Conservation (phyloP, 2,329 filamentous ascomycete species). For the Colletotrichum chlorophyti region DNA sequence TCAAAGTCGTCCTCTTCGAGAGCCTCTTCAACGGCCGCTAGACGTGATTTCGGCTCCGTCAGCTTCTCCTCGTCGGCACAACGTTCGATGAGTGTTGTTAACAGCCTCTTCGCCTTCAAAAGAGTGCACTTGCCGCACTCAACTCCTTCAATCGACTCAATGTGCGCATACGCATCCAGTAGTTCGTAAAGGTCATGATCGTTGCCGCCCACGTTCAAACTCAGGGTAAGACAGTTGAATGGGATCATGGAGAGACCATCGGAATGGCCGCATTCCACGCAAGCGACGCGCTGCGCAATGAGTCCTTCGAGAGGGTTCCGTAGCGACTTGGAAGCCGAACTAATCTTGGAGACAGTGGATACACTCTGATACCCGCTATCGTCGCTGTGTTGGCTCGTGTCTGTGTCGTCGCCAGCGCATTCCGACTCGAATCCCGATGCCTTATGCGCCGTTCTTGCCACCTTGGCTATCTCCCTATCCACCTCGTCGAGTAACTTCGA, state of each 20-base stretch:
- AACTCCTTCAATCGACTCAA: conserved; percentile 88
- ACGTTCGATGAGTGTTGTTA: conserved; percentile 54
- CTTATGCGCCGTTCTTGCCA: conserved; percentile 40
- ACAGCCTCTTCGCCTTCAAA: conserved; percentile 57
- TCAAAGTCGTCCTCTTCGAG: conserved; percentile 83
- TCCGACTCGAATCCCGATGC: conserved; percentile 49
- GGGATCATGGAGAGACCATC: conserved; percentile 90
- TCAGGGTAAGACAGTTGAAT: conserved; percentile 92
- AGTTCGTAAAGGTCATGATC: conserved; percentile 79
- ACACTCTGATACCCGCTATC: conserved; percentile 64
- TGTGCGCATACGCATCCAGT: conserved; percentile 81
- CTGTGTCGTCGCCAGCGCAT: conserved; percentile 47
- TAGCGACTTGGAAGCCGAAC: conserved; percentile 40
- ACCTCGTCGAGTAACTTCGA: conserved; percentile 87
- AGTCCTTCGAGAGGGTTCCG: conserved; percentile 88
- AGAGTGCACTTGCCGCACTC: conserved; percentile 93
- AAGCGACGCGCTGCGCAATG: conserved; percentile 87
- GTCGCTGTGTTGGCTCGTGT: conserved; percentile 57
- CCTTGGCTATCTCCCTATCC: conserved; percentile 74
- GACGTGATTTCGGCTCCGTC: conserved; percentile 57
- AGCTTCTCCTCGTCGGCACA: conserved; percentile 55
- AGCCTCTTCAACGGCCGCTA: conserved; percentile 72
- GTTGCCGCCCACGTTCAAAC: conserved; percentile 68
- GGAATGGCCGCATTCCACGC: conserved; percentile 82
- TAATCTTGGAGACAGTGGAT: conserved; percentile 43